Percentiles rank a stretch among this genome's conserved stretches.
These are phyloP conservation scores for Thalia dealbata DNA, from an alignment of 176 grass and related monocot species.

Conservation along the genomic window DNA sequence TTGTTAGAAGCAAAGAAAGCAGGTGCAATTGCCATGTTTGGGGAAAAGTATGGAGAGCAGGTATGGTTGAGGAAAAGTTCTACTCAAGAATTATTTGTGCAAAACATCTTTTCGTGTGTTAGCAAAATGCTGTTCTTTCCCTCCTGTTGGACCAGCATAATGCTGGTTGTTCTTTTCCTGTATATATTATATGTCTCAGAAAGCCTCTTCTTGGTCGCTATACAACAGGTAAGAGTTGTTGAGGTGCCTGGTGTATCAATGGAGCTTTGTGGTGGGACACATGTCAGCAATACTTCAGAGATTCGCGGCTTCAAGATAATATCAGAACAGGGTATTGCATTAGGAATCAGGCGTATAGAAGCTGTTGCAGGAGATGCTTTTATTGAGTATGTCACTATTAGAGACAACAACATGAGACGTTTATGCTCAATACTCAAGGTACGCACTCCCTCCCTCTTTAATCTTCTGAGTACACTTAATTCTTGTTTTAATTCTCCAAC, in stretches of 20 bases:
- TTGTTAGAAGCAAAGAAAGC: slow-evolving; percentile 84
- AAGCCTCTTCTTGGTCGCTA: neutral
- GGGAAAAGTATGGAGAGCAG: slow-evolving; percentile 90
- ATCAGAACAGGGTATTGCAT: slow-evolving; percentile 91
- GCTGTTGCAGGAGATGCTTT: slow-evolving; percentile 93
- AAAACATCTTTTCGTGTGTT: neutral
- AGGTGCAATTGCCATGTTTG: slow-evolving; percentile 94
- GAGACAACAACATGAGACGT: slow-evolving; percentile 70
- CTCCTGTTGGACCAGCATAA: neutral
- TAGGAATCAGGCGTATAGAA: slow-evolving; percentile 86
- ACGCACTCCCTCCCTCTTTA: neutral
- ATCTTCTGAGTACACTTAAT: neutral
- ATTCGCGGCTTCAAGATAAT: slow-evolving; percentile 95
- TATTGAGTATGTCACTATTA: slow-evolving; percentile 75
- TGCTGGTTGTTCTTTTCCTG: neutral
- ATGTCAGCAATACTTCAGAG: slow-evolving; percentile 78
- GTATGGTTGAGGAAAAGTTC: slow-evolving; percentile 26
- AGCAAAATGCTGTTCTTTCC: neutral
- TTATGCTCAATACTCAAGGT: slow-evolving; percentile 78
- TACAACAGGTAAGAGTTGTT: slow-evolving; percentile 75
- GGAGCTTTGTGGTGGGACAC: slow-evolving; percentile 95
- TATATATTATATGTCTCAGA: neutral
- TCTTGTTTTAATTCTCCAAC: neutral
- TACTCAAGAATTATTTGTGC: too few relatives aligned
- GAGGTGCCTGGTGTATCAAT: slow-evolving; percentile 89